Percentiles rank a stretch among this genome's conserved stretches.
These are phyloP conservation scores for Hevea brasiliensis DNA, from an alignment of 345 rosid genomes.

Conservation along the genomic window DNA sequence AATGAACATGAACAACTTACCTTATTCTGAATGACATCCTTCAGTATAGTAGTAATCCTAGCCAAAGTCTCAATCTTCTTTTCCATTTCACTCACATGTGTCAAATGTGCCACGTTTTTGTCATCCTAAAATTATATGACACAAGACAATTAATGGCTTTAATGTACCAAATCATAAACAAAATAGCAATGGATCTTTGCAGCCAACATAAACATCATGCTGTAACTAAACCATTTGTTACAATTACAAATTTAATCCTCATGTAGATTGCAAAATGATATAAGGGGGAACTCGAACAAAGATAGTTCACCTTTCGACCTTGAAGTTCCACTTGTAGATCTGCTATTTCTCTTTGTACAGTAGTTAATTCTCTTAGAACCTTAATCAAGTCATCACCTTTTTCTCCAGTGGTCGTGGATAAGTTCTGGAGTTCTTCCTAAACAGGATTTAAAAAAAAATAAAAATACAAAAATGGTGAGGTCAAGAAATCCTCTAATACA, in stretches of 20 bases:
- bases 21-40: conserved; percentile 98
- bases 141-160: not conserved
- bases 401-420: conserved; percentile 56
- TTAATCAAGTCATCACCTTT: conserved; percentile 78
- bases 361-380: conserved; percentile 80
- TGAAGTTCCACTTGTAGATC: conserved; percentile 97
- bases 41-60: conserved; percentile 86
- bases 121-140: conserved; percentile 58
- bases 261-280: not conserved
- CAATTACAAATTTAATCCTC: not conserved
- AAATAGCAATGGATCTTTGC: not conserved
- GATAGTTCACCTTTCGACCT: conserved; percentile 78
- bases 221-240: too few species aligned
- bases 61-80: conserved; percentile 84
- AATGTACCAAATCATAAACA: not conserved
- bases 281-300: not conserved
- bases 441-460: too few species aligned
- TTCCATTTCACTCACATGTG: conserved; percentile 94
- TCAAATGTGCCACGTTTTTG: conserved; percentile 92
- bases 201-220: not conserved
- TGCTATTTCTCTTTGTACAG: conserved; percentile 86
- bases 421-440: conserved; percentile 69
- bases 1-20: conserved; percentile 31
- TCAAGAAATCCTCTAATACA: not conserved
- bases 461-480: not conserved